phyloP scores from a whole-genome alignment of 2,329 filamentous ascomycete genomes.

The Balansia obtecta region DNA sequence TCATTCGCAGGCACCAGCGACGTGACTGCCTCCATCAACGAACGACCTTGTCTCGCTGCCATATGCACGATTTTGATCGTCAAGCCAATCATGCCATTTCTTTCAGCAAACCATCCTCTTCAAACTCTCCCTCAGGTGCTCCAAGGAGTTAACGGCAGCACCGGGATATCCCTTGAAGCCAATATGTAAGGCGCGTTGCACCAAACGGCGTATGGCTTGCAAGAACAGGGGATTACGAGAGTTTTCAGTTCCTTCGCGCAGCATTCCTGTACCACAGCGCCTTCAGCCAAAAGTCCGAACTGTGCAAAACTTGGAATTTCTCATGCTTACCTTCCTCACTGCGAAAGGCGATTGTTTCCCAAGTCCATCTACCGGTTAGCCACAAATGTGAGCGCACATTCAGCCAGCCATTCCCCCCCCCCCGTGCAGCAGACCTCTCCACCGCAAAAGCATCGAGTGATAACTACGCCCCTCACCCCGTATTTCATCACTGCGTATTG shows the following conservation, averaged over 20 bases:
- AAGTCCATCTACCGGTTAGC: neutral
- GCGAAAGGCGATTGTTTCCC: neutral
- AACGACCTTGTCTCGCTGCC: too few species aligned
- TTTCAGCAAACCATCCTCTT: neutral
- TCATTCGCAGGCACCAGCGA: too few species aligned
- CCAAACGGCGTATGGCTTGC: neutral
- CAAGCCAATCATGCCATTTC: too few species aligned
- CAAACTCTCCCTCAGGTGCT: neutral
- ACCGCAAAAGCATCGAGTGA: neutral
- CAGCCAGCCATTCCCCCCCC: neutral
- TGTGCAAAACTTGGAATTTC: neutral
- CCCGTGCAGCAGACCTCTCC: neutral
- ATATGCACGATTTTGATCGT: too few species aligned
- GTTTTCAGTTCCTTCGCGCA: neutral
- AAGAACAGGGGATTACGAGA: neutral
- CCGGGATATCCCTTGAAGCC: constrained; percentile 1
- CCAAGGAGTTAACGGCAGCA: neutral
- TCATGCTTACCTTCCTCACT: neutral
- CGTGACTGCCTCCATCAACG: too few species aligned
- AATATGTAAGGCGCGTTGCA: constrained; percentile 1
- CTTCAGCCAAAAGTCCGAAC: neutral
- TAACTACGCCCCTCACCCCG: neutral
- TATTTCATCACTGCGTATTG: neutral
- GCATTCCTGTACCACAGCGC: neutral
- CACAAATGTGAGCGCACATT: neutral